Evolutionary conservation across 306 rosid genomes (phyloP), one percentile per base, ranked within the genome.

Genomic region (Hippophae gyantsensis): DNA sequence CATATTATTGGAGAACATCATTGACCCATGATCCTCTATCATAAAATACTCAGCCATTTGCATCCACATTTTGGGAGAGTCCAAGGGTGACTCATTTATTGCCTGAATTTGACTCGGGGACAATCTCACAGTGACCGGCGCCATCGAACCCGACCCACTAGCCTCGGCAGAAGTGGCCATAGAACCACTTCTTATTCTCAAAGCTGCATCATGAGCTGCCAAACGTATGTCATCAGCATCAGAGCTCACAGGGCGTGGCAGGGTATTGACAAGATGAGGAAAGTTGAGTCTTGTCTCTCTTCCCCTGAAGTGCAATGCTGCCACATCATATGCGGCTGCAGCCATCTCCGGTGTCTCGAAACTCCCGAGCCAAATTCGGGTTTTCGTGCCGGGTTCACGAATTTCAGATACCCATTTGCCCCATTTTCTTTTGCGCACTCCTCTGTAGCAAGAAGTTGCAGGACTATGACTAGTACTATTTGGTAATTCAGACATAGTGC

Each of bases 401-500:
- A 90, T 86, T 69, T 90, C 97, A 6, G 90, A 90, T 41, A 90
- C 97, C 86, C 93, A 90, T 71, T 90, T 90, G 0, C 97, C 97
- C 97, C 97, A 90, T 78, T 90, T 90, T 2, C 97, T 63, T 89
- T 87, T 90, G 11, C 97, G 82, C 3, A 90, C 97, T 6, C 97
- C 97, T 57, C 90, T 74, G 49, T 90, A 90, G 54, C 58, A 58
- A 3, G 97, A 87, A 26, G 77, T 42, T 2, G 96, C 80, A 32
- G 38, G 4, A 32, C 38, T 4, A 10, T 7, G 18, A 43, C 62
- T 63, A 12, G 5, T 60, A 27, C 42, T 38, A 63, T 48, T 69
- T 32, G 84, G 62, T 18, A 18, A 18, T 65, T 78, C 79, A 52
- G 57, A 69, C 53, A 65, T 72, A 43, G 5, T 32, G 38, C 38